These are phyloP conservation scores for Fraxinus xanthoxyloides DNA, from an alignment of 305 asterid genomes.

Conservation along the genomic window DNA sequence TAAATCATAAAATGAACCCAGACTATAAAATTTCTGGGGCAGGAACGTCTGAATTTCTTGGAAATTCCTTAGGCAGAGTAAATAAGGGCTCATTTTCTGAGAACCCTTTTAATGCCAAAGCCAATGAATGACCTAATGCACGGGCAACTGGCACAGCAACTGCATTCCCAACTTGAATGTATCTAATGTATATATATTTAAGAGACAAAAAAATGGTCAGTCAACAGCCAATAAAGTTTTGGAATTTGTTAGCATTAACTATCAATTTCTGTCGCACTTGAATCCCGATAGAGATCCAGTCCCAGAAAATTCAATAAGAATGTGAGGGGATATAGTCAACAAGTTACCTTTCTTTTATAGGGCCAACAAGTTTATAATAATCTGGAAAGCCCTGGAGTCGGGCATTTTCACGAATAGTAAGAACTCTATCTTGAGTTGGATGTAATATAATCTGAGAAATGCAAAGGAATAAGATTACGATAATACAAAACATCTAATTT, in stretches of 20 bases:
- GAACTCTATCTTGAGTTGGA: conserved; percentile 69
- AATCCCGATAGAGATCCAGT: not conserved
- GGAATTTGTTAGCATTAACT: not conserved
- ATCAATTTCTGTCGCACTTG: not conserved
- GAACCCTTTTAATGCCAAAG: conserved; percentile 44
- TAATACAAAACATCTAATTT: not conserved
- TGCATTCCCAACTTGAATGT: conserved; percentile 85
- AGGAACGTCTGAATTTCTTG: not conserved
- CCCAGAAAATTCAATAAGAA: not conserved
- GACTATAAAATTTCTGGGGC: not conserved
- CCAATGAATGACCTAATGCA: conserved; percentile 64
- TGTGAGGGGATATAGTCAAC: not conserved
- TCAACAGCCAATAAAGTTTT: not conserved
- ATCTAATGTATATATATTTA: conserved; percentile 35
- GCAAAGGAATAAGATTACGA: not conserved
- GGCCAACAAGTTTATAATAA: conserved; percentile 67
- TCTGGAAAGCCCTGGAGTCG: conserved; percentile 92
- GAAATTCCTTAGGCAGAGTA: conserved; percentile 37
- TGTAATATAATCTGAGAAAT: conserved; percentile 53
- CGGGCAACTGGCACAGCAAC: conserved; percentile 91
- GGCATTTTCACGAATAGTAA: conserved; percentile 84
- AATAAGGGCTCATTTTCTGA: conserved; percentile 37
- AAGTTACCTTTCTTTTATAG: conserved; percentile 65
- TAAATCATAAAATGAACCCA: not conserved
- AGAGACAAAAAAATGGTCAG: not conserved